Conservation (phyloP, 176 grass and related monocot species). For the Chrysopogon serrulatus region DNA sequence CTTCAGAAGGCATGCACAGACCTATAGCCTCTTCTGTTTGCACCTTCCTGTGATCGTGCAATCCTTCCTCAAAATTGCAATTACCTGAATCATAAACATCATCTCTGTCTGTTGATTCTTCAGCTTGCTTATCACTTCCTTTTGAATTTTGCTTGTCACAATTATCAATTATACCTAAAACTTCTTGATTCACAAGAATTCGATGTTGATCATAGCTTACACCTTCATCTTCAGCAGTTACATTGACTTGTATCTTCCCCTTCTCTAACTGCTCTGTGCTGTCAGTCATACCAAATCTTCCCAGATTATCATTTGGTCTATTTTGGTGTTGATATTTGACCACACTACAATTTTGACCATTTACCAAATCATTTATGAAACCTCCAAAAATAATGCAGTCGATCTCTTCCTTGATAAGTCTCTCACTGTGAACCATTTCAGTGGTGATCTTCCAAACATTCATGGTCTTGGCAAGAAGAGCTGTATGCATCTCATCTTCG, state of each 20-base stretch:
- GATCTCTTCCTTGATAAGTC: constrained; percentile 23
- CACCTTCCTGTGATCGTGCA: not conserved
- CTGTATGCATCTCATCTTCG: not conserved
- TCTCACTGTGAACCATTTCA: constrained; percentile 24
- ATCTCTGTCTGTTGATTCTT: not conserved
- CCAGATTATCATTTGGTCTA: not conserved
- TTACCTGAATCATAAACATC: not conserved
- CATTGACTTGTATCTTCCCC: not conserved
- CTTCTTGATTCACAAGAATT: not conserved
- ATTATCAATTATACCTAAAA: not conserved
- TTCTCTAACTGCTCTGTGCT: not conserved
- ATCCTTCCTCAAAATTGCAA: not conserved
- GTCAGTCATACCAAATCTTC: not conserved
- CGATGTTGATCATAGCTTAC: not conserved
- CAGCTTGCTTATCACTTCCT: constrained; percentile 1
- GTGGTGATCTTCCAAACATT: not conserved
- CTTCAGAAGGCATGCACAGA: not conserved
- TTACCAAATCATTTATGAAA: constrained; percentile 19
- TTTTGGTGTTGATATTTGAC: not conserved
- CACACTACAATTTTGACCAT: not conserved
- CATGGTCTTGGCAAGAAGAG: not conserved
- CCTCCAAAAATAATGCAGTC: constrained; percentile 13
- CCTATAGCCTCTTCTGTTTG: not conserved
- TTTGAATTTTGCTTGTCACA: not conserved
- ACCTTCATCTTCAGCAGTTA: not conserved